Evolutionary conservation across 2,329 filamentous ascomycete species (phyloP).

Genomic region (Colletotrichum simmondsii): DNA sequence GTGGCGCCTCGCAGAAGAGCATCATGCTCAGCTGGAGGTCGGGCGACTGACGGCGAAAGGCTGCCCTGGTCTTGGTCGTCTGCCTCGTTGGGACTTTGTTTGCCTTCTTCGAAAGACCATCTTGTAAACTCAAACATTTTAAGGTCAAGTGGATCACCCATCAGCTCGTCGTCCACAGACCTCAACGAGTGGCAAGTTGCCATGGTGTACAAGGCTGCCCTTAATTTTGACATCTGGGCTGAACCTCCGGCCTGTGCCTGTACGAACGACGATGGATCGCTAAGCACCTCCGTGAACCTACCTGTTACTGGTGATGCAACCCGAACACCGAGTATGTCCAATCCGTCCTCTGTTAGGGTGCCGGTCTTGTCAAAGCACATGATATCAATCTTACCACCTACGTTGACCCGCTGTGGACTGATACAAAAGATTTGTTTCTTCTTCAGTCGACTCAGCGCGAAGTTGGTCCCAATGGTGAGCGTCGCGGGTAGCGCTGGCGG

Average conservation of each 20-base stretch:
- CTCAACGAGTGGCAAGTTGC: constrained; percentile 95
- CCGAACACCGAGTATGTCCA: constrained; percentile 91
- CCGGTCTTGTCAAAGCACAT: constrained; percentile 99
- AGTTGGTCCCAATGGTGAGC: constrained; percentile 95
- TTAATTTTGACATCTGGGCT: constrained; percentile 40
- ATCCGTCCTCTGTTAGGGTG: constrained; percentile 94
- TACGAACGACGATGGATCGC: constrained; percentile 71
- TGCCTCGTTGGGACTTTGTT: constrained; percentile 70
- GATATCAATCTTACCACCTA: constrained; percentile 93
- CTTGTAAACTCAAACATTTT: constrained; percentile 99
- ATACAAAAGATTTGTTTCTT: constrained; percentile 96
- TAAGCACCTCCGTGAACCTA: constrained; percentile 80
- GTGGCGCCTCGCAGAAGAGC: constrained; percentile 37
- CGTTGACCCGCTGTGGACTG: constrained; percentile 95
- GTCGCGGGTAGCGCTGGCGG: constrained; percentile 95
- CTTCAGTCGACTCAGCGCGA: constrained; percentile 87
- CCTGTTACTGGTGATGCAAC: constrained; percentile 73
- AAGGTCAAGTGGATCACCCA: constrained; percentile 93
- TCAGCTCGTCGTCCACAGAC: constrained; percentile 85
- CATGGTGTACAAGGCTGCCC: constrained; percentile 89
- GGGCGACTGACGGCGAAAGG: constrained; percentile 87
- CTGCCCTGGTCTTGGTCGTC: constrained; percentile 81
- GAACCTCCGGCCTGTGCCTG: constrained; percentile 1
- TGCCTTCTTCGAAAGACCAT: constrained; percentile 93
- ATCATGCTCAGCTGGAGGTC: constrained; percentile 71